Evolutionary conservation across 768 basidiomycete species (phyloP).

Genomic region (Amanita subjunquillea): DNA sequence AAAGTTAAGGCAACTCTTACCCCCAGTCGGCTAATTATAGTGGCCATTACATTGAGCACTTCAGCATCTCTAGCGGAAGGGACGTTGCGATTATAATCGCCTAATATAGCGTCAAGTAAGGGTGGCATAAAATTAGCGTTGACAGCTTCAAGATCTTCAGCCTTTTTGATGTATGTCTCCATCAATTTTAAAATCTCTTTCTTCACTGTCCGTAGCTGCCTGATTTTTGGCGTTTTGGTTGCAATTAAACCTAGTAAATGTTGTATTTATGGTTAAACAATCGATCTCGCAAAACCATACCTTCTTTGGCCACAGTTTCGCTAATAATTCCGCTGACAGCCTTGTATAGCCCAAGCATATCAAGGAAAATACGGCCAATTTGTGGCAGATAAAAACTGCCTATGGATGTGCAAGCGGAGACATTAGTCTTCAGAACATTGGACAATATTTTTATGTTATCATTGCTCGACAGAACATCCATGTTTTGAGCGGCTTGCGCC

Average conservation of each 20-base stretch:
- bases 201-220: constrained; percentile 91
- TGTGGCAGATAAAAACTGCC: constrained; percentile 98
- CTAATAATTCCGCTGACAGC: constrained; percentile 96
- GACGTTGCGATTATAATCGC: constrained; percentile 92
- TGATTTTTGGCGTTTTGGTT: constrained; percentile 94
- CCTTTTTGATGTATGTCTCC: constrained; percentile 96
- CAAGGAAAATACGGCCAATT: constrained; percentile 88
- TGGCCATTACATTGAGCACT: constrained; percentile 94
- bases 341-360: constrained; percentile 97
- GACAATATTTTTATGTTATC: constrained; percentile 97
- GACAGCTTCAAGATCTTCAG: constrained; percentile 91
- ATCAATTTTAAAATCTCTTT: constrained; percentile 96
- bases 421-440: constrained; percentile 97
- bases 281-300: constrained; percentile 23
- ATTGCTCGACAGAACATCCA: constrained; percentile 81
- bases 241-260: constrained; percentile 62
- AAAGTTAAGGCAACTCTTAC: constrained; percentile 36
- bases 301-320: constrained; percentile 80
- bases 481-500: constrained; percentile 86
- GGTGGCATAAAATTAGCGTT: constrained; percentile 91
- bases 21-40: constrained; percentile 80
- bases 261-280: background rate
- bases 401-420: constrained; percentile 93
- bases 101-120: constrained; percentile 92
- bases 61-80: constrained; percentile 92